Conservation (phyloP, 345 rosid genomes). For the Gossypioides kirkii region DNA sequence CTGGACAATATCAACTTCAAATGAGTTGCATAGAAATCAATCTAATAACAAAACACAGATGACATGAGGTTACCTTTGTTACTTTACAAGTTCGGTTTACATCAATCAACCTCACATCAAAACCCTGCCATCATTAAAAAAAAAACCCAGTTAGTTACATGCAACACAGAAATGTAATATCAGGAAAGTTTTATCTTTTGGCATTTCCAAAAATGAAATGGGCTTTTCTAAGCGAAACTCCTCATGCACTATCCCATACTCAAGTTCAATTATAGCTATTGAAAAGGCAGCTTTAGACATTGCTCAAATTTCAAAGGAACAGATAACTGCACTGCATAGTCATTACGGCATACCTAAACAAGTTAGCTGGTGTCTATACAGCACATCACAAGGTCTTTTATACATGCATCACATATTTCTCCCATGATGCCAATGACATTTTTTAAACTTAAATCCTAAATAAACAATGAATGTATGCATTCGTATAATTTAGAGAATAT, state of each 20-base stretch:
- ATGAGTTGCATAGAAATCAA: neutral
- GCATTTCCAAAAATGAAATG: neutral
- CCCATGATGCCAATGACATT: neutral
- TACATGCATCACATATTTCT: neutral
- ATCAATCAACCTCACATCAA: slow-evolving; percentile 78
- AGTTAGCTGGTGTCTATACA: neutral
- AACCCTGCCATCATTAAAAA: slow-evolving; percentile 56
- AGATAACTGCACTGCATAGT: too few relatives aligned
- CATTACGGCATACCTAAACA: neutral
- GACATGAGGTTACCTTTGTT: slow-evolving; percentile 60
- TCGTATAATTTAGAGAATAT: neutral
- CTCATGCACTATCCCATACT: neutral
- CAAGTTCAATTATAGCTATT: neutral
- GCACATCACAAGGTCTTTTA: neutral
- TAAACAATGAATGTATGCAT: neutral
- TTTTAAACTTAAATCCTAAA: neutral
- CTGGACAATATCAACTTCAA: slow-evolving; percentile 32
- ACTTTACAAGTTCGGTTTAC: slow-evolving; percentile 89
- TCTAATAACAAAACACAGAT: neutral
- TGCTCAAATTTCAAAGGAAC: neutral
- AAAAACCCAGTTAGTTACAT: neutral
- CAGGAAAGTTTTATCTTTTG: neutral
- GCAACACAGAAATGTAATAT: neutral
- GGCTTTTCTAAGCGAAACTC: neutral
- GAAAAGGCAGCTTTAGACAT: neutral